Evolutionary conservation across 805 yeast genomes (phyloP), one percentile per base, ranked within the genome.

Genomic region (Teunomyces funiuensis): DNA sequence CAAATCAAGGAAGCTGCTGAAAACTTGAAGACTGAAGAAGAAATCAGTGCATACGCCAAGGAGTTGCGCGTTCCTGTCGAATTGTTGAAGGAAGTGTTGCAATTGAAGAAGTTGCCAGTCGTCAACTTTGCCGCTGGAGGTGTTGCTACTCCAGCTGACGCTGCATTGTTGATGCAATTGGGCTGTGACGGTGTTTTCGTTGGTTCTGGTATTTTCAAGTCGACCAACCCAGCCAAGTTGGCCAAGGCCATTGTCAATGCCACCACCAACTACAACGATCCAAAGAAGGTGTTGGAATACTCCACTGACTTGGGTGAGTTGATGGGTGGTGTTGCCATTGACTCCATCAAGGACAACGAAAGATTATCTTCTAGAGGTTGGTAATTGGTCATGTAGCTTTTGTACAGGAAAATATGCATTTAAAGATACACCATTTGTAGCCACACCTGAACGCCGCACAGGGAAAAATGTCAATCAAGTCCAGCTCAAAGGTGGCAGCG

Each of bases 61-160:
- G 77, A 75, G 44, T 62, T 77, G 44, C 73, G 88, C 46, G 87
- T 85, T 15, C 80, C 85, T 16, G 68, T 68, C 19, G 73, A 70
- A n/a, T 60, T 79, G 36, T 64, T 86, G 42, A 61, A 73, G 48
- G 64, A 72, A 36, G 64, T 76, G 47, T 68, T 79, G 38, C 72
- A 71, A 33, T 66, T 69, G 47, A 61, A 66, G 7, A 78, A 79
- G 54, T 72, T 85, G 46, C 90, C 90, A 1, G 95, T 85, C 33
- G 93, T 86, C 41, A 85, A 84, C 67, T 85, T 85, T 57, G 91
- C 93, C 29, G 93, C 93, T 20, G 95, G 95, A 31, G 95, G 95
- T 44, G 83, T 85, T 39, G 93, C 95, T 7, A 83, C 95, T 9
- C 95, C 95, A 25, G 82, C 90, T 6, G 95, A 85, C 61, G 95